Base-by-base conservation (phyloP, 2,329 filamentous ascomycete species). In the Neoascochyta sp. region DNA sequence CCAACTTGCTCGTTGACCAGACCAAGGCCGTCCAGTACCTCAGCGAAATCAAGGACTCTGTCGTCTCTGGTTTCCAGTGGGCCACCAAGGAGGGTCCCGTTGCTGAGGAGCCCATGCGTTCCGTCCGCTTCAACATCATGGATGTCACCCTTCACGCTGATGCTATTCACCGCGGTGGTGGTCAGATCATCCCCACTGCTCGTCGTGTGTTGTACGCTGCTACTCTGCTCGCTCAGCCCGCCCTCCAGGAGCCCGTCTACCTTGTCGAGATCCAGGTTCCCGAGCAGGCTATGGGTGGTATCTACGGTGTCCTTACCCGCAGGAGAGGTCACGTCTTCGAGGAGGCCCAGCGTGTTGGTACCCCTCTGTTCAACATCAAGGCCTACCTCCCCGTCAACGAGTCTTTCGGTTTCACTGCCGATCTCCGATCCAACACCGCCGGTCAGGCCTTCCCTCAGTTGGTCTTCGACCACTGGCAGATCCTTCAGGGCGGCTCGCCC, bases 21-120 rank as follows among this genome's bases (percentile, higher is more conserved):
- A 95, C 90, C 79, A 98, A 96, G 86, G 92, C 92, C 59, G 92
- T 98, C 53, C 92, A 98, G 78, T 98, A 96, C 83, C 80, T 98
- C 65, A 92, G 87, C 77, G 92, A 98, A 86, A 98, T 98, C 82
- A 98, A 98, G 86, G 92, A 98, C 67, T 96, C 90, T 42, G 83
- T 96, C 57, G 89, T 96, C 65, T 96, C 92, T 56, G 92, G 92
- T 82, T 98, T 98, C 88, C 92, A 98, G 74, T 98, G 92, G 92
- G 92, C 92, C 54, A 87, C 86, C 59, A 84, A 90, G 66, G 92
- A 98, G 80, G 92, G 92, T 76, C 92, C 92, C 62, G 73, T 98
- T 65, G 89, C 85, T 57, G 92, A 98, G 75, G 92, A 98, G 81
- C 92, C 92, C 60, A 90, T 98, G 88, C 86, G 92, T 67, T 83